Conservation (phyloP, 305 asterid species). For the Plantago rigida region DNA sequence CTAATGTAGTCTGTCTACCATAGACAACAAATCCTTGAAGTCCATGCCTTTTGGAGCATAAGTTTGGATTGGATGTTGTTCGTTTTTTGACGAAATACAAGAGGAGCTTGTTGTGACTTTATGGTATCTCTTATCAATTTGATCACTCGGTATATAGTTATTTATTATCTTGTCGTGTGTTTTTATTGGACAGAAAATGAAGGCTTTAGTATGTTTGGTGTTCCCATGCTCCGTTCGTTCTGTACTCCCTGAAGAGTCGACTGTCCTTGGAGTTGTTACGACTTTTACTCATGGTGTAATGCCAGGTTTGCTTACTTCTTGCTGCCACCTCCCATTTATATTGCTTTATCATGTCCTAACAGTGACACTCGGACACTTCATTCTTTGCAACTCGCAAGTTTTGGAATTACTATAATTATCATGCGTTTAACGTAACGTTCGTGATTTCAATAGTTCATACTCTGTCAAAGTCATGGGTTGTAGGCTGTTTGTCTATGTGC, state of each 20-base stretch:
- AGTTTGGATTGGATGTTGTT: neutral
- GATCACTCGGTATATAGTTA: neutral
- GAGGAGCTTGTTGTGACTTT: conserved; percentile 1
- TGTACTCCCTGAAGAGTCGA: conserved; percentile 48
- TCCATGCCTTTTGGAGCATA: conserved; percentile 5
- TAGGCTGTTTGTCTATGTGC: neutral
- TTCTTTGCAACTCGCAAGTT: too few relatives aligned
- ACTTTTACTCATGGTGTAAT: conserved; percentile 68
- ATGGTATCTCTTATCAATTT: neutral
- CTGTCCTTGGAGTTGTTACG: conserved; percentile 55
- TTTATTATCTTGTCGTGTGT: conserved; percentile 4
- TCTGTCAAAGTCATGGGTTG: neutral
- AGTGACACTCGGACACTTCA: too few relatives aligned
- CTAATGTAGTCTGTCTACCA: conserved; percentile 1
- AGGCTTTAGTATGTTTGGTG: conserved; percentile 58
- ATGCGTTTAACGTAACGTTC: neutral
- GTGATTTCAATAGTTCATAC: conserved; percentile 1
- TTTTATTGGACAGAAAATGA: conserved; percentile 56
- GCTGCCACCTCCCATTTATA: neutral
- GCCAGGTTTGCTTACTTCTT: conserved; percentile 41
- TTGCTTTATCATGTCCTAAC: too few relatives aligned
- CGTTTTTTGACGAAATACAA: neutral
- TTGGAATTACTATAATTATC: neutral
- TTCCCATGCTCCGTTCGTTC: conserved; percentile 62
- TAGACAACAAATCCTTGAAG: neutral